A percentile compares a stretch with the other conserved stretches of the same genome.
Evolutionary conservation across 176 grass and related monocot genomes (phyloP).

Genomic region (Zizania latifolia): DNA sequence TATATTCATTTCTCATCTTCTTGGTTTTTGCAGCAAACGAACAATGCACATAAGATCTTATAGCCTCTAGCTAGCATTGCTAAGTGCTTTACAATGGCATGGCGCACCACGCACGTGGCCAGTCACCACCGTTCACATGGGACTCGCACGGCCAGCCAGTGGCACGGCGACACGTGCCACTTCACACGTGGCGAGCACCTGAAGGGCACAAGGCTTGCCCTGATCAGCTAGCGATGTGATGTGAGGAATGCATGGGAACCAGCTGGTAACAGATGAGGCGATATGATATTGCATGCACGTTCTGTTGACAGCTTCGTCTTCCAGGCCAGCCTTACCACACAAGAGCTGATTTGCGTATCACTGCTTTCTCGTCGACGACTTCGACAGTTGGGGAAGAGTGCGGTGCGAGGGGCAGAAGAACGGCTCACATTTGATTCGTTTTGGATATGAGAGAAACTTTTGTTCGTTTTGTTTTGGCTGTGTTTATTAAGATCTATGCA

Average conservation of each 20-base stretch:
- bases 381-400: background rate
- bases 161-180: background rate
- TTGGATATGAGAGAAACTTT: background rate
- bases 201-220: conserved; percentile 5
- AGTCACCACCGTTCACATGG: conserved; percentile 8
- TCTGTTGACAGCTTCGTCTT: background rate
- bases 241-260: background rate
- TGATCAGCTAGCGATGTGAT: background rate
- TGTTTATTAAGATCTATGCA: background rate
- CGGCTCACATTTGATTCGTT: background rate
- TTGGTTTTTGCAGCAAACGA: background rate
- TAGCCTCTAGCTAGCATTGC: background rate
- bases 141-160: background rate
- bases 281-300: background rate
- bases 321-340: too few relatives aligned
- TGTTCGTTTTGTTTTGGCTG: background rate
- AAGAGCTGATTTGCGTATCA: background rate
- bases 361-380: background rate
- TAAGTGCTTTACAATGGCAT: background rate
- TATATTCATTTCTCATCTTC: background rate
- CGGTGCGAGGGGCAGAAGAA: background rate
- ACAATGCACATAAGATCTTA: background rate
- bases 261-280: background rate
- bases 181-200: conserved; percentile 16
- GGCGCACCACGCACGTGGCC: conserved; percentile 17